Percentiles rank a stretch among this genome's conserved stretches.
Conservation (phyloP, 225 moss, liverwort and hornwort species). For the Lunularia cruciata region DNA sequence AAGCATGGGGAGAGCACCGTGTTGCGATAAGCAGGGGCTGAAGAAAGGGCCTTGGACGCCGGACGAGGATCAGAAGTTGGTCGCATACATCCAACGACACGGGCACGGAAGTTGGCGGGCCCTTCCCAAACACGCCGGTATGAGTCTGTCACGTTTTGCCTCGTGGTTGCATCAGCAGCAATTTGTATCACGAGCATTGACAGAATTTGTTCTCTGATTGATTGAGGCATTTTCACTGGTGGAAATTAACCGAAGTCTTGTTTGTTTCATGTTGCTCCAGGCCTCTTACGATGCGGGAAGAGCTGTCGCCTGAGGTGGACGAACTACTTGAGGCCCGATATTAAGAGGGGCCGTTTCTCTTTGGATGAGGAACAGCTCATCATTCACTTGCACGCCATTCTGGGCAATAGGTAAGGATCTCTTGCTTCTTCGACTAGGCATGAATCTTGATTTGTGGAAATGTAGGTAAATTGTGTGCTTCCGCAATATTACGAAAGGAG, state of each 20-base stretch:
- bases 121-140: constrained; percentile 75
- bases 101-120: constrained; percentile 90
- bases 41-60: constrained; percentile 95
- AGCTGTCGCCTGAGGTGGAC: constrained; percentile 59
- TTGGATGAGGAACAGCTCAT: constrained; percentile 56
- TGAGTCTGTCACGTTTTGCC: not conserved
- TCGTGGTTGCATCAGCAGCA: not conserved
- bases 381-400: constrained; percentile 52
- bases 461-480: not conserved
- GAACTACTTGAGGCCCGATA: constrained; percentile 52
- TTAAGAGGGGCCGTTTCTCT: constrained; percentile 53
- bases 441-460: not conserved
- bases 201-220: not conserved
- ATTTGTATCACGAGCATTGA: not conserved
- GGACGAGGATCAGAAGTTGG: constrained; percentile 82
- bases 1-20: constrained; percentile 79
- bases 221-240: not conserved
- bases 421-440: not conserved
- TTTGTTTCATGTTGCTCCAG: constrained; percentile 39
- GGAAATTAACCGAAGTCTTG: not conserved
- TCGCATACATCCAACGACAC: constrained; percentile 71
- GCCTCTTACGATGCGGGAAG: constrained; percentile 52
- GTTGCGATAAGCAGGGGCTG: constrained; percentile 60
- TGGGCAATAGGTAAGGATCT: constrained; percentile 45
- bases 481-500: not conserved